These are phyloP conservation scores for Saraca asoca DNA, from an alignment of 331 rosid species.

Conservation along the genomic window DNA sequence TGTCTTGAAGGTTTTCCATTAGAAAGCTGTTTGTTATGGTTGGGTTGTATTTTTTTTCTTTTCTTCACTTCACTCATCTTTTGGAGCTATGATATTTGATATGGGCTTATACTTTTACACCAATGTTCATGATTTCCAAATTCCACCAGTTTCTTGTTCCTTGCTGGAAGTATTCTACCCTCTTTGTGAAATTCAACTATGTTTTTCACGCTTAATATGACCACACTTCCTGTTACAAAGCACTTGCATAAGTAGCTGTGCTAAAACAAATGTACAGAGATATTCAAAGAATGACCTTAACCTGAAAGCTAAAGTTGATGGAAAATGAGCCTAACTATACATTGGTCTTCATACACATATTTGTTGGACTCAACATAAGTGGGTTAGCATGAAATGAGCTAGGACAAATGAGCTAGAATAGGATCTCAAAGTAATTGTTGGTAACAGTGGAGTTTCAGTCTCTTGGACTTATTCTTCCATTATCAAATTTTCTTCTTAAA, in stretches of 20 bases:
- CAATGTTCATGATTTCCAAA: conserved; percentile 12
- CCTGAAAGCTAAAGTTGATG: no score
- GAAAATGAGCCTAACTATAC: conserved; percentile 13
- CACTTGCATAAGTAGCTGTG: no score
- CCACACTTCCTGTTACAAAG: no score
- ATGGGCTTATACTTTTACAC: not conserved
- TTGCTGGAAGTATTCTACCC: not conserved
- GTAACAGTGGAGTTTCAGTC: conserved; percentile 1
- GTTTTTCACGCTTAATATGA: no score
- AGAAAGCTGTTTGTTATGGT: conserved; percentile 10
- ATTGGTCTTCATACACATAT: not conserved
- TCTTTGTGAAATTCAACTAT: no score
- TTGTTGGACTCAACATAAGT: conserved; percentile 26
- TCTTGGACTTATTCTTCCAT: not conserved
- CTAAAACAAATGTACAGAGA: no score
- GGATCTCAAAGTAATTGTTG: conserved; percentile 16
- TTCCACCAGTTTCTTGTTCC: not conserved
- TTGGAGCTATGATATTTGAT: conserved; percentile 9
- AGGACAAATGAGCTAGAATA: conserved; percentile 2
- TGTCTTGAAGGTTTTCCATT: conserved; percentile 10
- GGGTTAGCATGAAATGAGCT: not conserved
- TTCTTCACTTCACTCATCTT: conserved; percentile 11
- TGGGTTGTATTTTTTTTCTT: conserved; percentile 4
- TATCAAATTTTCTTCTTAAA: not conserved
- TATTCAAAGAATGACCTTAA: not conserved